These are phyloP conservation scores for Colletotrichum graminicola DNA, from an alignment of 2,329 filamentous ascomycete species.

Conservation along the genomic window DNA sequence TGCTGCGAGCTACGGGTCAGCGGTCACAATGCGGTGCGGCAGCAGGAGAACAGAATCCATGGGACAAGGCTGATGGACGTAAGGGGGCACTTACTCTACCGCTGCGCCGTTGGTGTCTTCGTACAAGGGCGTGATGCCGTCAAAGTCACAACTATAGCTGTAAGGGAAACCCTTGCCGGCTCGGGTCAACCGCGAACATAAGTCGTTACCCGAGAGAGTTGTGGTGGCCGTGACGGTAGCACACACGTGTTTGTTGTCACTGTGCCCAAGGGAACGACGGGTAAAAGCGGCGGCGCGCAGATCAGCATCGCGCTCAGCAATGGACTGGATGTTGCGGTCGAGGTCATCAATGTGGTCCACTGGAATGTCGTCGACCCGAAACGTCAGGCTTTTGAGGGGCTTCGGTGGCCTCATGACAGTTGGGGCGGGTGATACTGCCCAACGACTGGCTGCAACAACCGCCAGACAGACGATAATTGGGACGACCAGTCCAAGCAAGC, in stretches of 20 bases:
- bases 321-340: background rate
- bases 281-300: background rate
- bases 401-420: background rate
- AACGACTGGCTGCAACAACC: background rate
- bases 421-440: background rate
- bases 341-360: background rate
- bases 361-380: background rate
- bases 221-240: background rate
- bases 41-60: background rate
- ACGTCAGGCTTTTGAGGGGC: background rate
- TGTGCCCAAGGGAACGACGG: background rate
- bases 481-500: background rate
- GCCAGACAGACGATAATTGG: background rate
- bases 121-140: background rate
- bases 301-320: background rate
- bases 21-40: background rate
- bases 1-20: background rate
- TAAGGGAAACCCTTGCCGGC: background rate
- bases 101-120: background rate
- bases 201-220: background rate
- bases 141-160: background rate
- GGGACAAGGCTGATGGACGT: too few relatives aligned
- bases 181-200: background rate
- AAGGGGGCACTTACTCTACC: background rate
- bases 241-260: background rate